Base-by-base conservation (phyloP, 2,329 filamentous ascomycete species). In the Alternaria brassicae region DNA sequence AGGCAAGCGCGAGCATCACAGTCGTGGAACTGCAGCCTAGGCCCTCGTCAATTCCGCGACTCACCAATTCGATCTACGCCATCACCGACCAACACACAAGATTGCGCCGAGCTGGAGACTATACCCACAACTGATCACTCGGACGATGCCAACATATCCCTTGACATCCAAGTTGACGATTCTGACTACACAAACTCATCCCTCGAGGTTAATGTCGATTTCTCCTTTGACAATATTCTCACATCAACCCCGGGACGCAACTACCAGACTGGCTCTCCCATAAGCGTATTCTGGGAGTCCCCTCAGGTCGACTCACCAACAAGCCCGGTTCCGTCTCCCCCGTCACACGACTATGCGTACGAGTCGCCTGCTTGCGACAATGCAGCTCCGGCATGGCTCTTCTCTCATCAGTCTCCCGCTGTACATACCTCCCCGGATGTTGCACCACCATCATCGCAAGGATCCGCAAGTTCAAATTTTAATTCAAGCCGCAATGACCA, bases 161-260 rank as follows among this genome's bases (percentile, higher is more conserved):
- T 27, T 8, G 19, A 56, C 15, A 12, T 23, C 19, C 10, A 15
- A n/a, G 8, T 36, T 36, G 13, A 51, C 32, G 19, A 42, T 17
- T 34, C 8, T 6, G 10, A 53, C 23, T 19, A 36, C 15, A 27
- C 45, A 25, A 23, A 48, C 9, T 4, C 15, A 23, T 48, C 30
- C n/a, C 21, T 27, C 12, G 25, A 56, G 10, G 21, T 48, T 30
- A 15, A 17, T 27, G 48, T 65, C 9, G 63, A 67, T 51, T 67
- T 65, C 42, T 68, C 63, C n/a, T 63, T 69, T 44, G 56, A 59
- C 6, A 58, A 67, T 30, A 45, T 65, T 32, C 53, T 60, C 44
- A 53, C 61, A 4, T 60, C 61, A 30, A 68, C 61, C 19, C 67
- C 61, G 27, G 49, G 53, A 9, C 51, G 45, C 37, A 67, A 61